Evolutionary conservation across 805 yeast genomes (phyloP).

Genomic region (Cyberlindnera meyerae): DNA sequence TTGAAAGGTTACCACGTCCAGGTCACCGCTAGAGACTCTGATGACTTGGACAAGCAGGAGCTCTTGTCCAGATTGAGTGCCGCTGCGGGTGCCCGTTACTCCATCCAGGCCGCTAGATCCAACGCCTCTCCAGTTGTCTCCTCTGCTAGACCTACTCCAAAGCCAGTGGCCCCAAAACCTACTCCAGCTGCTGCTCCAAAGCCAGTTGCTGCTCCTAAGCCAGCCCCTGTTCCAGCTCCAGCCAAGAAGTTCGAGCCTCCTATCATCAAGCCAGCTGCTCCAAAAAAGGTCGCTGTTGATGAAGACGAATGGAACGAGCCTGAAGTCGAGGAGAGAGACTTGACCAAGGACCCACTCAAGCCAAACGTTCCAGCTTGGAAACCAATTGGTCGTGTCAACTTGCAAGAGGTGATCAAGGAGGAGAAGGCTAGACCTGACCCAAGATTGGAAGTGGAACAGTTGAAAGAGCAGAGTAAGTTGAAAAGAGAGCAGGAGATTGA

Average conservation of each 20-base stretch:
- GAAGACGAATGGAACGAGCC: conserved; percentile 45
- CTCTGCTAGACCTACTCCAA: conserved; percentile 27
- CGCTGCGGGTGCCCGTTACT: conserved; percentile 95
- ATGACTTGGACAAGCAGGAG: conserved; percentile 79
- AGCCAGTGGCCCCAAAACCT: conserved; percentile 25
- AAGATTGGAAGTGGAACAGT: conserved; percentile 34
- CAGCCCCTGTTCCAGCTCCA: conserved; percentile 18
- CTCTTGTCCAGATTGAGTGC: conserved; percentile 72
- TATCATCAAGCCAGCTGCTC: conserved; percentile 19
- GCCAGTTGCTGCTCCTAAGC: conserved; percentile 18
- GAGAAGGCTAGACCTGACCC: conserved; percentile 40
- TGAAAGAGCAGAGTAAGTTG: conserved; percentile 31
- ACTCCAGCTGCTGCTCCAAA: conserved; percentile 18
- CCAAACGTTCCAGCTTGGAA: conserved; percentile 46
- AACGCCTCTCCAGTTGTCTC: conserved; percentile 28
- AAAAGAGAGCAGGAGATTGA: conserved; percentile 31
- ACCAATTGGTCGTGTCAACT: conserved; percentile 59
- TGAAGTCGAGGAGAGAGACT: conserved; percentile 42
- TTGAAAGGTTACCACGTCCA: conserved; percentile 90
- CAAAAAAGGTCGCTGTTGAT: conserved; percentile 14
- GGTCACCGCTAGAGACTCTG: conserved; percentile 91
- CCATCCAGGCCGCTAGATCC: conserved; percentile 45
- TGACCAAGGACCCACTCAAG: conserved; percentile 41
- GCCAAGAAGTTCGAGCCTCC: conserved; percentile 19
- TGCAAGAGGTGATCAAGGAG: conserved; percentile 38